Percentiles rank a stretch among this genome's conserved stretches.
phyloP scores from a whole-genome alignment of 2,329 filamentous ascomycete species.

The Clarireedia hainanense region DNA sequence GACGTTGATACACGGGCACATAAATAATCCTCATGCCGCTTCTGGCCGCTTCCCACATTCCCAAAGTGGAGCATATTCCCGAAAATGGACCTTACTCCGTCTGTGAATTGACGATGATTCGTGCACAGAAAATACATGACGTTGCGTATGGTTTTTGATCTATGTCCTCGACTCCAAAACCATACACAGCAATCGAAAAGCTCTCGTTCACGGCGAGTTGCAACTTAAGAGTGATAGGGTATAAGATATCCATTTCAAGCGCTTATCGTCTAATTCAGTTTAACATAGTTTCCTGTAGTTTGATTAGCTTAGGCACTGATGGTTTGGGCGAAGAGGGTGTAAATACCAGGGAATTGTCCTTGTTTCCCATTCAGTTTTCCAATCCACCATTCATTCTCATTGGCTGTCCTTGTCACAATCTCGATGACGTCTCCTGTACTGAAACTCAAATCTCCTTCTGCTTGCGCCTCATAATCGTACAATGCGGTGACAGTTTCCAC shows the following conservation, averaged over 20 bases:
- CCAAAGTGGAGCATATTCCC: too few species aligned
- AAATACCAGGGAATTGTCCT: conserved; percentile 89
- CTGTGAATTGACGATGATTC: too few species aligned
- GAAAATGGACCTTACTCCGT: too few species aligned
- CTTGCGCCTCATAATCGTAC: conserved; percentile 94
- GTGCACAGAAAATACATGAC: too few species aligned
- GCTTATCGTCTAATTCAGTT: conserved; percentile 28
- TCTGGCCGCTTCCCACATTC: too few species aligned
- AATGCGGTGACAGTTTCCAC: conserved; percentile 80
- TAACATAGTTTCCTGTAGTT: conserved; percentile 42
- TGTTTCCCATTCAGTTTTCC: conserved; percentile 71
- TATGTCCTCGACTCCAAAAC: too few species aligned
- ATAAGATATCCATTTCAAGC: neutral
- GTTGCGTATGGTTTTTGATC: too few species aligned
- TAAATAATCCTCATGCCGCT: too few species aligned
- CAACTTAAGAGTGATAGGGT: neutral
- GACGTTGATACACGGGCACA: too few species aligned
- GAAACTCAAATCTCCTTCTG: conserved; percentile 90
- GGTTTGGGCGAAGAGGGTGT: neutral
- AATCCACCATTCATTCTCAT: conserved; percentile 96
- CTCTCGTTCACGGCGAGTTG: too few species aligned
- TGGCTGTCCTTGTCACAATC: conserved; percentile 73
- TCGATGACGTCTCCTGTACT: conserved; percentile 83
- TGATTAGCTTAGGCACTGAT: conserved; percentile 11
- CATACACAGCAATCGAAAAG: too few species aligned